Conservation (phyloP, 192 early-diverging fungal species). For the Gigaspora rosea region DNA sequence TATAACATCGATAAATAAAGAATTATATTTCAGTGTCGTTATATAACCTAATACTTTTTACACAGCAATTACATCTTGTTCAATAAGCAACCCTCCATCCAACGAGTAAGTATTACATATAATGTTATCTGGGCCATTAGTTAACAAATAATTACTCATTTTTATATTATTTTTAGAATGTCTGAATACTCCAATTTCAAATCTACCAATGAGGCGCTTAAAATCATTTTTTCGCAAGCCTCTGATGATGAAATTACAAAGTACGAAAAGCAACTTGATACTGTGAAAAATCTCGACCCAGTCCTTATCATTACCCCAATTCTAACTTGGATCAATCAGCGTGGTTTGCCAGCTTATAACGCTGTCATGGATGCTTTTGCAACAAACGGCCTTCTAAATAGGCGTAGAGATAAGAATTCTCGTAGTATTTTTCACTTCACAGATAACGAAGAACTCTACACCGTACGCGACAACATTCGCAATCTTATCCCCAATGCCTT, state of each 20-base stretch:
- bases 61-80: no score
- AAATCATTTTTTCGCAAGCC: conserved; percentile 14
- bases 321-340: conserved; percentile 9
- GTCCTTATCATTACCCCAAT: conserved; percentile 18
- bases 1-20: conserved; percentile 17
- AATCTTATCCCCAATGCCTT: background rate
- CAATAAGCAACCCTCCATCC: conserved; percentile 10
- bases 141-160: conserved; percentile 15
- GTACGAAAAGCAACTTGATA: conserved; percentile 4
- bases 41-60: background rate
- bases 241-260: conserved; percentile 5
- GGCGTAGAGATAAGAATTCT: conserved; percentile 18
- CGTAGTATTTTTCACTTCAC: conserved; percentile 5
- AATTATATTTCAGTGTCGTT: background rate
- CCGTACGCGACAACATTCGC: background rate
- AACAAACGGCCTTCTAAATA: conserved; percentile 5
- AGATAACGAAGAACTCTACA: background rate
- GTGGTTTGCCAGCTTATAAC: background rate
- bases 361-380: conserved; percentile 16
- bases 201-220: conserved; percentile 10
- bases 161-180: conserved; percentile 26
- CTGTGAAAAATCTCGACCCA: conserved; percentile 12
- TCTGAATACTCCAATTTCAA: background rate
- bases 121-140: conserved; percentile 17
- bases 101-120: conserved; percentile 13